phyloP scores from a whole-genome alignment of 2,329 filamentous ascomycete species.

The Diplocarpon mali region DNA sequence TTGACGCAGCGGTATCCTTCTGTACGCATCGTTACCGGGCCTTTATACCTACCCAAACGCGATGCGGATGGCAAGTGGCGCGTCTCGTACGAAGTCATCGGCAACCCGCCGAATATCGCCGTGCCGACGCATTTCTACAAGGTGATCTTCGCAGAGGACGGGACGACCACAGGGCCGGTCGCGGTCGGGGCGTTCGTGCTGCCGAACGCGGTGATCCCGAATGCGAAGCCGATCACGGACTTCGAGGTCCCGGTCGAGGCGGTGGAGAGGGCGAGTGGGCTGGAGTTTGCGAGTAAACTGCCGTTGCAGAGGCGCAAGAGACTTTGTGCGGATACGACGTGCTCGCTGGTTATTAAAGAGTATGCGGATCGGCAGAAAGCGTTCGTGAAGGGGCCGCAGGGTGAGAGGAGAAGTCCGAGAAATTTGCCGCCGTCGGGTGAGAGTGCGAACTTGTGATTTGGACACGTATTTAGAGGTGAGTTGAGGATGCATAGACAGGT shows the following conservation, averaged over 20 bases:
- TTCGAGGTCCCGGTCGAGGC: constrained; percentile 94
- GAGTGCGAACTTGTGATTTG: background rate
- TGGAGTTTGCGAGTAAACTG: constrained; percentile 81
- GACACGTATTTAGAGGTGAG: background rate
- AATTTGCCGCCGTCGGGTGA: constrained; percentile 9
- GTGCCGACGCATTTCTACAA: constrained; percentile 99
- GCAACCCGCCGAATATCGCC: constrained; percentile 82
- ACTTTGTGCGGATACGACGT: constrained; percentile 78
- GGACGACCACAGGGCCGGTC: constrained; percentile 57
- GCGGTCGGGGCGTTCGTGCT: constrained; percentile 90
- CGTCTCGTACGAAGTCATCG: constrained; percentile 91
- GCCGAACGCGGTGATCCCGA: constrained; percentile 81
- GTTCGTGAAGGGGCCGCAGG: constrained; percentile 29
- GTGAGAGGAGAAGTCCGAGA: constrained; percentile 24
- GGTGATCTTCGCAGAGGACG: constrained; percentile 92
- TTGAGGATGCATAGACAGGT: constrained; percentile 3
- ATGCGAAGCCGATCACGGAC: constrained; percentile 74
- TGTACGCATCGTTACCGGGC: constrained; percentile 86
- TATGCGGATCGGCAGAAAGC: constrained; percentile 54
- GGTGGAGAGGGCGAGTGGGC: constrained; percentile 80
- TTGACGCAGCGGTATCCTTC: constrained; percentile 72
- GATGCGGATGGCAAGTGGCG: constrained; percentile 93
- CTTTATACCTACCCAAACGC: constrained; percentile 79
- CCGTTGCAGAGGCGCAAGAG: constrained; percentile 61
- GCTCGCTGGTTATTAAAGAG: constrained; percentile 73